A percentile compares a stretch with the other conserved stretches of the same genome.
Evolutionary conservation across 441 rosid species (phyloP).

Genomic region (Aquilaria agallochum): DNA sequence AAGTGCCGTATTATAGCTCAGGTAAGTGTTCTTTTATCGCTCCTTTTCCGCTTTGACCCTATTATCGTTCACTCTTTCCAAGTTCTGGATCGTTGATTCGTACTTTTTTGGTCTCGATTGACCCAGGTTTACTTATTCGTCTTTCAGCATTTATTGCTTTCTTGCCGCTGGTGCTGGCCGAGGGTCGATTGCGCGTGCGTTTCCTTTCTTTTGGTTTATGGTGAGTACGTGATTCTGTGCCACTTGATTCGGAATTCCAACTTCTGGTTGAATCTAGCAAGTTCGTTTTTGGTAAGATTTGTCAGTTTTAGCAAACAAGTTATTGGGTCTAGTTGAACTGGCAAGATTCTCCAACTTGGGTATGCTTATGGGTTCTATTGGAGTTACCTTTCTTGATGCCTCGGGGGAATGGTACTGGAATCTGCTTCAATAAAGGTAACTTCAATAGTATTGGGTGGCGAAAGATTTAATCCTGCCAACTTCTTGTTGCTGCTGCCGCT

Average conservation of each 20-base stretch:
- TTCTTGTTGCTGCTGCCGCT: too few species aligned
- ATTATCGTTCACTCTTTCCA: constrained; percentile 11
- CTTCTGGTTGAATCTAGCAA: not conserved
- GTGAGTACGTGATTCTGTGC: constrained; percentile 10
- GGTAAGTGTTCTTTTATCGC: constrained; percentile 23
- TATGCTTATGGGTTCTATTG: constrained; percentile 21
- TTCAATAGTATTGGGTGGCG: too few species aligned
- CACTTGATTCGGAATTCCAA: constrained; percentile 17
- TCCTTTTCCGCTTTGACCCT: constrained; percentile 16
- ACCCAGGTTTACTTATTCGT: constrained; percentile 20
- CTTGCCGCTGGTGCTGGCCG: not conserved
- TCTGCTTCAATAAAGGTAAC: too few species aligned
- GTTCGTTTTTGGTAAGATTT: constrained; percentile 4
- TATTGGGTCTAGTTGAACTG: constrained; percentile 8
- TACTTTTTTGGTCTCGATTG: constrained; percentile 37
- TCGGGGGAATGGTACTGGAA: constrained; percentile 3
- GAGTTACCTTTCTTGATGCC: constrained; percentile 19
- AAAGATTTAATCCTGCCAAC: not conserved
- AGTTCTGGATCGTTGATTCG: constrained; percentile 32
- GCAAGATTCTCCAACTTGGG: constrained; percentile 15
- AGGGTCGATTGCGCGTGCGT: constrained; percentile 10
- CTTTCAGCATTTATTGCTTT: constrained; percentile 2
- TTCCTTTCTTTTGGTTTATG: constrained; percentile 1
- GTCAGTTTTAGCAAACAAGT: not conserved
- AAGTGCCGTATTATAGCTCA: constrained; percentile 22